Percentiles rank a stretch among this genome's conserved stretches.
phyloP scores from a whole-genome alignment of 164 flowering plant species.

The Hamamelis virginiana region DNA sequence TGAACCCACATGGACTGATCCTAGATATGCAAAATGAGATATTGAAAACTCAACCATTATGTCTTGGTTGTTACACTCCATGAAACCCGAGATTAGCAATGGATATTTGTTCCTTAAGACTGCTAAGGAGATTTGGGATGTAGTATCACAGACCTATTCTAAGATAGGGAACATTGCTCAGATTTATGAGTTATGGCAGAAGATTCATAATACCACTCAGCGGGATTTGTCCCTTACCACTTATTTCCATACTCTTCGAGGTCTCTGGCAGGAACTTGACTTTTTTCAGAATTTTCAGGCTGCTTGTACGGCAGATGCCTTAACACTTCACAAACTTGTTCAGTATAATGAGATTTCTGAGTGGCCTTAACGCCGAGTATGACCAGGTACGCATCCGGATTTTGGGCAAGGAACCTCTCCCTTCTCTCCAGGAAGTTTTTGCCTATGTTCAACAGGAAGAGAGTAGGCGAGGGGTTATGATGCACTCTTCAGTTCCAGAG shows the following conservation, averaged over 20 bases:
- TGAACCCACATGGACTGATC: neutral
- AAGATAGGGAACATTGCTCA: neutral
- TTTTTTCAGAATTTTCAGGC: neutral
- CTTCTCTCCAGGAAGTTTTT: too few species aligned
- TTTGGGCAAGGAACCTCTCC: too few species aligned
- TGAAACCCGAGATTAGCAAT: neutral
- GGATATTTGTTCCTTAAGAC: too few species aligned
- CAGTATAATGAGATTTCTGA: too few species aligned
- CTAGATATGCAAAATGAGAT: neutral
- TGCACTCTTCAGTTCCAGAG: too few species aligned
- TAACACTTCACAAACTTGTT: too few species aligned
- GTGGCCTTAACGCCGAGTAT: too few species aligned
- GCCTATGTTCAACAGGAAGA: neutral
- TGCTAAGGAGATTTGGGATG: neutral
- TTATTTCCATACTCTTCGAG: too few species aligned
- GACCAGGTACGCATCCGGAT: too few species aligned
- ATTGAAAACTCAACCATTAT: neutral
- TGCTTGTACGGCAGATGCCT: neutral
- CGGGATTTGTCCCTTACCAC: neutral
- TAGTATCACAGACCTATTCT: neutral
- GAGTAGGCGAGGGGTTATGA: too few species aligned
- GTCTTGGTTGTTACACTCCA: neutral
- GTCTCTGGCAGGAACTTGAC: neutral
- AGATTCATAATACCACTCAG: neutral
- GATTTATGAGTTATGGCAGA: neutral